Evolutionary conservation across 2,329 filamentous ascomycete species (phyloP), one percentile per base, ranked within the genome.

Genomic region (Lanzia echinophila): DNA sequence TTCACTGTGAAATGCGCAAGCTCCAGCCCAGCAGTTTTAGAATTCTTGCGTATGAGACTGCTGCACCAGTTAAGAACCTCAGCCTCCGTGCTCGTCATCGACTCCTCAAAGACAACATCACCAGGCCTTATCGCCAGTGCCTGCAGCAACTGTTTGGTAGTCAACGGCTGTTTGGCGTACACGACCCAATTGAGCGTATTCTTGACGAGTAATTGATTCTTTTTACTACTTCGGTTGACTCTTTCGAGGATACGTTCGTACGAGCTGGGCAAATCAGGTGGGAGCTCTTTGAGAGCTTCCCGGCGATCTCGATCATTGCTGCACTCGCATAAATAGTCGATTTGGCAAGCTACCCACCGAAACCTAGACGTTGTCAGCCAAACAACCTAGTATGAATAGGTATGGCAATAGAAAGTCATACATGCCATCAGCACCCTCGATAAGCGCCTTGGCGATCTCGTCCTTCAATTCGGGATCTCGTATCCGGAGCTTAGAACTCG

Each of bases 1-100:
- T 62, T 47, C 17, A 66, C 64, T 19, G 63, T 65, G 19, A 64
- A 65, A 46, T 65, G 62, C 5, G 63, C 59, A 11, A 66, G 50
- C 43, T 63, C 57, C 10, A 66, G 32, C 1, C 42, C 17, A 6
- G 51, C 34, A 5, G 45, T 39, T 17, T 55, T 31, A 11, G 45
- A 15, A 3, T 45, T 56, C 19, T 39, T 57, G 11, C 58, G 51
- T 12, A 65, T 34, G 15, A 66, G 55, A 48, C 64, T 66, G 47
- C 62, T 60, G 28, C 62, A 64, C 43, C 55, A 60, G n/a, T 50
- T 46, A 1, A 66, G 44, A 12, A 65, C 56, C 11, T 53, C 55
- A 12, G 60, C 56, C 24, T 57, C 54, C 6, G 59, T 57, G 3
- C 58, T 53, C 44, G 64, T 58, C 1, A 50, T 46, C 12, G 60